phyloP scores from a whole-genome alignment of 2,329 filamentous ascomycete species.

The Tetracladium maxilliforme region DNA sequence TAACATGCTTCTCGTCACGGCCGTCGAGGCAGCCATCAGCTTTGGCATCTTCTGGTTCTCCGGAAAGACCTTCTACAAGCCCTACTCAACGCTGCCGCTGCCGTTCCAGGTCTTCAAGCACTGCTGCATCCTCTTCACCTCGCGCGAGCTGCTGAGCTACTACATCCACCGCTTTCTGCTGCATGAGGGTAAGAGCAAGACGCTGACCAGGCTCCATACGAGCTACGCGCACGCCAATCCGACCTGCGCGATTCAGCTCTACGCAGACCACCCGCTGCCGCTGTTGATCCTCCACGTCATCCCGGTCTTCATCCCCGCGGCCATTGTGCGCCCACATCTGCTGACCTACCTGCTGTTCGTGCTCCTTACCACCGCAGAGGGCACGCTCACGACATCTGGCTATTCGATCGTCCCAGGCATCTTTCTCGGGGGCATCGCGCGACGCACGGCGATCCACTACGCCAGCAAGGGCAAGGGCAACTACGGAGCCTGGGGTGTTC shows the following conservation, averaged over 20 bases:
- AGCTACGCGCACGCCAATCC: slow-evolving; percentile 38
- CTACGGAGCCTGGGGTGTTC: slow-evolving; percentile 43
- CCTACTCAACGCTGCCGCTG: slow-evolving; percentile 31
- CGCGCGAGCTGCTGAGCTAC: slow-evolving; percentile 53
- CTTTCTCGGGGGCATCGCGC: slow-evolving; percentile 33
- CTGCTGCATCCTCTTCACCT: slow-evolving; percentile 23
- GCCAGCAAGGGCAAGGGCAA: slow-evolving; percentile 39
- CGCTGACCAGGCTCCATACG: slow-evolving; percentile 25
- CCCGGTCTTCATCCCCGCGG: slow-evolving; percentile 50
- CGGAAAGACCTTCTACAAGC: slow-evolving; percentile 26
- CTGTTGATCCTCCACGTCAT: slow-evolving; percentile 48
- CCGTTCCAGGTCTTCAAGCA: slow-evolving; percentile 39
- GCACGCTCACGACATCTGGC: slow-evolving; percentile 51
- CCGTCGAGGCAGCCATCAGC: slow-evolving; percentile 25
- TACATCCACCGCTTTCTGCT: slow-evolving; percentile 59
- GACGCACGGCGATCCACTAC: slow-evolving; percentile 39
- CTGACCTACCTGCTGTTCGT: slow-evolving; percentile 57
- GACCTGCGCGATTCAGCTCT: slow-evolving; percentile 46
- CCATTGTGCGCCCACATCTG: slow-evolving; percentile 53
- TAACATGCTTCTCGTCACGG: slow-evolving; percentile 29
- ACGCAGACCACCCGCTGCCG: slow-evolving; percentile 54
- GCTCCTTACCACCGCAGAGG: slow-evolving; percentile 47
- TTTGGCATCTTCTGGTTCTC: slow-evolving; percentile 18
- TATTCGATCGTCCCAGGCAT: slow-evolving; percentile 44
- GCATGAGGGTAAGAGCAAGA: slow-evolving; percentile 29